These are phyloP conservation scores for Plasmodium fragile DNA, from an alignment of 169 alveolate species.

Conservation along the genomic window DNA sequence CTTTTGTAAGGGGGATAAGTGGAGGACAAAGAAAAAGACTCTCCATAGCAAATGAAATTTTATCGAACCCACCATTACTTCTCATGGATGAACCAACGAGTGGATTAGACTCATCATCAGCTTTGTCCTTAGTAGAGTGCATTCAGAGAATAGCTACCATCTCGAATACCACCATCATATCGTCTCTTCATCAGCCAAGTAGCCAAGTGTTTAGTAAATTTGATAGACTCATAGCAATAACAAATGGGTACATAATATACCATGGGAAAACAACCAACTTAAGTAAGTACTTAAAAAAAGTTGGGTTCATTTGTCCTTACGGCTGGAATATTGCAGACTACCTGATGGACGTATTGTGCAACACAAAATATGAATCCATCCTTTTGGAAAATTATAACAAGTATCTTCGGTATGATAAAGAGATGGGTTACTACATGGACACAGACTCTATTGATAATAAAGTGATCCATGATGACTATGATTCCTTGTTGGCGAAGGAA, in stretches of 20 bases:
- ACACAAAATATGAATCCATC: constrained; percentile 6
- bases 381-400: constrained; percentile 55
- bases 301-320: constrained; percentile 74
- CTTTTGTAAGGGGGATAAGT: constrained; percentile 82
- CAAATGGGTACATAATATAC: constrained; percentile 84
- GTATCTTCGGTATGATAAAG: constrained; percentile 11
- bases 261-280: constrained; percentile 84
- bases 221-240: constrained; percentile 84
- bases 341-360: constrained; percentile 77
- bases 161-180: constrained; percentile 78
- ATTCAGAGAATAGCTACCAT: constrained; percentile 72
- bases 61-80: constrained; percentile 87
- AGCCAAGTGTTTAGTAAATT: constrained; percentile 82
- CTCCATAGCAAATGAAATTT: constrained; percentile 89
- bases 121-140: constrained; percentile 79
- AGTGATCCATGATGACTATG: constrained; percentile 49
- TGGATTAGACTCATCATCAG: constrained; percentile 90
- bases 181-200: constrained; percentile 86
- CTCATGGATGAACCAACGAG: constrained; percentile 93
- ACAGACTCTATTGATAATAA: constrained; percentile 18
- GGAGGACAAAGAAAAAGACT: constrained; percentile 90
- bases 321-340: constrained; percentile 83
- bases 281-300: constrained; percentile 53
- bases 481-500: background rate
- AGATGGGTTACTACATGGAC: constrained; percentile 37